These are phyloP conservation scores for Dendrobium officinale DNA, from an alignment of 106 monocot species.

Conservation along the genomic window DNA sequence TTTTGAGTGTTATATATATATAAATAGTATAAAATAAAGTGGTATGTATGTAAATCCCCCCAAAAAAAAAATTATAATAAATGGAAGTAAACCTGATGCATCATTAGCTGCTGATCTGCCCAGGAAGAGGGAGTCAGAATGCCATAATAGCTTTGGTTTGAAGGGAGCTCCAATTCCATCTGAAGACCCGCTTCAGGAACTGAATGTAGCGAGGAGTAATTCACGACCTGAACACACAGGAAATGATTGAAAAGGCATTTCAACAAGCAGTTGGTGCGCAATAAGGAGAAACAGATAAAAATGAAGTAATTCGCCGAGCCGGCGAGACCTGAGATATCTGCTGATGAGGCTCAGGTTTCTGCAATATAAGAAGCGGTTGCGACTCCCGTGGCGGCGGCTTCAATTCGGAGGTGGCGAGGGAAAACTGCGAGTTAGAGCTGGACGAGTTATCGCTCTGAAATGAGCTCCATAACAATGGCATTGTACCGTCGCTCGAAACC, in stretches of 20 bases:
- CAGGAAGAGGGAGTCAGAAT: not conserved
- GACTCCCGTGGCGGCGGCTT: not conserved
- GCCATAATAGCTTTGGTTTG: not conserved
- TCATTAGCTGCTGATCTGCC: conserved; percentile 3
- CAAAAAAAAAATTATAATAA: not conserved
- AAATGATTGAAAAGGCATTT: not conserved
- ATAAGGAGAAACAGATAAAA: not conserved
- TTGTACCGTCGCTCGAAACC: not conserved
- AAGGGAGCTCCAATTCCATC: conserved; percentile 6
- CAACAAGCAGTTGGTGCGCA: not conserved
- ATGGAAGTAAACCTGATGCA: not conserved
- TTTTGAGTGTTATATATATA: too few species aligned
- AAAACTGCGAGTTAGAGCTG: not conserved
- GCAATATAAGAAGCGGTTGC: not conserved
- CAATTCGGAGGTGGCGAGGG: not conserved
- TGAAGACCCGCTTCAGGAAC: not conserved
- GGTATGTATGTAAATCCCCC: too few species aligned
- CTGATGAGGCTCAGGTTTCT: not conserved
- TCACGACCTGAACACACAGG: not conserved
- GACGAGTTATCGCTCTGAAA: not conserved
- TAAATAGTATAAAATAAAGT: too few species aligned
- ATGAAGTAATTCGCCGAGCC: not conserved
- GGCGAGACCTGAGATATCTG: not conserved
- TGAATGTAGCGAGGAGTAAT: too few species aligned
- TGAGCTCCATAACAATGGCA: not conserved